Percentiles rank a stretch among this genome's conserved stretches.
phyloP scores from a whole-genome alignment of 305 asterid genomes.

The Fraxinus albicans region DNA sequence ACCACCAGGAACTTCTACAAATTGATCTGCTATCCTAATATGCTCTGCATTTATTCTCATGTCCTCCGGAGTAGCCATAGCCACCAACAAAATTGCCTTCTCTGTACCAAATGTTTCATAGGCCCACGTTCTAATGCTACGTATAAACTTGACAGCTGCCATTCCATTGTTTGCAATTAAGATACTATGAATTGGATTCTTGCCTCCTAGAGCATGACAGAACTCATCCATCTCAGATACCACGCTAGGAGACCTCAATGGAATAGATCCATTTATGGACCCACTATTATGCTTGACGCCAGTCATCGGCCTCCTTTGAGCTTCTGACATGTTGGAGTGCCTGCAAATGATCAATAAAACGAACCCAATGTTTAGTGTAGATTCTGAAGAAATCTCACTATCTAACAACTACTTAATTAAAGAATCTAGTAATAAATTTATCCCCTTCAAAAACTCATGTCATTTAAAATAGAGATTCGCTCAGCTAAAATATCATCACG shows the following conservation, averaged over 20 bases:
- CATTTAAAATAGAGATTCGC: constrained; percentile 8
- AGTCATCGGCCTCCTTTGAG: constrained; percentile 66
- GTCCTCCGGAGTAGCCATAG: constrained; percentile 99
- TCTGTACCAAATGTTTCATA: constrained; percentile 94
- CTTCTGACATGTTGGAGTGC: constrained; percentile 75
- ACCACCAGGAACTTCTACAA: constrained; percentile 99
- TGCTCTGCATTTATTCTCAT: constrained; percentile 99
- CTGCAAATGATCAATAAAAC: constrained; percentile 38
- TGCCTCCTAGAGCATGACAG: constrained; percentile 81
- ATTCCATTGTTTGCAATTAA: constrained; percentile 97
- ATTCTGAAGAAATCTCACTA: constrained; percentile 8
- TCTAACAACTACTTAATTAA: not conserved
- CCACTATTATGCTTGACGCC: constrained; percentile 45
- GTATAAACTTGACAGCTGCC: constrained; percentile 98
- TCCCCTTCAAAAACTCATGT: not conserved
- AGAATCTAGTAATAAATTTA: constrained; percentile 1
- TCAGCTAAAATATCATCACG: not conserved
- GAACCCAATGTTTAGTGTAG: not conserved
- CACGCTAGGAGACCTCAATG: constrained; percentile 54
- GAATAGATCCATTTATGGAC: constrained; percentile 49
- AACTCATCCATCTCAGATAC: constrained; percentile 71
- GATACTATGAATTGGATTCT: constrained; percentile 79
- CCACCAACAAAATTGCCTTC: constrained; percentile 91
- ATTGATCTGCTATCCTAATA: constrained; percentile 96
- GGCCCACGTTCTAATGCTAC: constrained; percentile 94